Evolutionary conservation across 2,329 filamentous ascomycete species (phyloP), one percentile per base, ranked within the genome.

Genomic region (Mycosphaerelloides madeirae): DNA sequence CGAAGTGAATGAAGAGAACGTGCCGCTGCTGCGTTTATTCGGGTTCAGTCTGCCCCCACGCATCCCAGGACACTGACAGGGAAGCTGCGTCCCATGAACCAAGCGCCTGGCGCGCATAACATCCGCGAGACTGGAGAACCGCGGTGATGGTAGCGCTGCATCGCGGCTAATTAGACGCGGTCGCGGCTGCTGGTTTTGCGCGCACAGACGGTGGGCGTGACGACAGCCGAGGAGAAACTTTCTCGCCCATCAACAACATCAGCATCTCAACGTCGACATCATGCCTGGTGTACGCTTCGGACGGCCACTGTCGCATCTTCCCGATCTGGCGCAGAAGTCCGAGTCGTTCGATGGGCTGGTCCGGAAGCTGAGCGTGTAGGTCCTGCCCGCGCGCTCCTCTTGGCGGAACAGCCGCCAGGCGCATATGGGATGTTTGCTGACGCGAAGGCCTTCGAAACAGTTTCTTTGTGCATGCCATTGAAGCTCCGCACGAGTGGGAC

Each of bases 401-500:
- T 8, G n/a, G 28, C 8, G 28, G 8, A n/a, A 38, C 31, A 31
- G 28, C 40, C 29, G 35, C 43, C 12, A 36, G 29, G 29, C 13
- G 7, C 16, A 18, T 16, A 15, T 16, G 33, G 13, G 3, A 12
- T 43, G 29, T 37, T 41, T 22, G 39, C 46, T 49, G 50, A 52
- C 38, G 18, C 29, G 19, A 32, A 36, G 36, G 22, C 9, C 22
- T 25, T 16, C 19, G 16, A 18, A 19, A 11, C 35, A 84, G 81
- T 41, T 85, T 78, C 61, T 76, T 86, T 49, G 70, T 75, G 46
- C 77, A 81, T 46, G 77, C 77, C 16, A 74, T 88, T 43, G 73
- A 76, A 40, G 68, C 81, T 35, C 83, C 85, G 13, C 78, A 79
- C 59, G 83, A 79, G 12, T 88, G 87, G 66, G 85, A 89, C 59